Base-by-base conservation (phyloP, 2,329 filamentous ascomycete genomes). In the Diplodia scrobiculata region DNA sequence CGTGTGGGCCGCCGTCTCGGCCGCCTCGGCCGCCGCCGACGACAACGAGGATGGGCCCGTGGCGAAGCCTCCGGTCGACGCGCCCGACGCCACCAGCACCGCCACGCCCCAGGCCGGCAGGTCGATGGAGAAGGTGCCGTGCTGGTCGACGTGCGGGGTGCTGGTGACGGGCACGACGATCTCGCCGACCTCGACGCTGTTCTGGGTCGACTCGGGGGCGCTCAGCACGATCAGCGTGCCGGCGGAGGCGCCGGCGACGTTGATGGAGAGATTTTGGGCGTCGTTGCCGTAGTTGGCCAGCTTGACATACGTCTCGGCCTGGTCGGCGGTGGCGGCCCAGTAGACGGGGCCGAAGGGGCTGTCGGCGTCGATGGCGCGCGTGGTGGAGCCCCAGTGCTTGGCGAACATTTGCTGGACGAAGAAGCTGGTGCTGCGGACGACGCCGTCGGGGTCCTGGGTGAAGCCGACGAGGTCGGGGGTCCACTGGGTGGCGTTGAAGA, bases 31-130 rank as follows among this genome's bases (percentile, higher is more conserved):
- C n/a, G 41, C 1, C 3, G 41, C 9, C 10, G 34, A 13, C 34
- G 34, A 36, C 10, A 10, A 36, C 1, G 5, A 32, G 7, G 29
- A 32, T 21, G 21, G 21, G 29, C 2, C 25, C 25, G 25, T 25
- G 25, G 25, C 29, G 29, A 6, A 32, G 5, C 29, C 29, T 32
- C 29, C 29, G 29, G 5, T 32, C 29, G 29, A 32, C 29, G 29
- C 29, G 7, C 34, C 34, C 34, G 34, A 36, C 50, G 25, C 25
- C 50, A 32, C 74, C 29, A 78, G 79, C 53, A 77, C 77, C 0
- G 72, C 72, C 17, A 66, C 65, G 34, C 55, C 38, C 4, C 65
- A 66, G 4, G 65, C 65, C 14, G 65, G 65, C 21, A 66, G n/a
- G 27, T 45, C 11, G 4, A 66, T 1, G 6, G 36, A 2, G 48